These are phyloP conservation scores for Paramecium sexaurelia DNA, from an alignment of 73 alveolate genomes.

Conservation along the genomic window DNA sequence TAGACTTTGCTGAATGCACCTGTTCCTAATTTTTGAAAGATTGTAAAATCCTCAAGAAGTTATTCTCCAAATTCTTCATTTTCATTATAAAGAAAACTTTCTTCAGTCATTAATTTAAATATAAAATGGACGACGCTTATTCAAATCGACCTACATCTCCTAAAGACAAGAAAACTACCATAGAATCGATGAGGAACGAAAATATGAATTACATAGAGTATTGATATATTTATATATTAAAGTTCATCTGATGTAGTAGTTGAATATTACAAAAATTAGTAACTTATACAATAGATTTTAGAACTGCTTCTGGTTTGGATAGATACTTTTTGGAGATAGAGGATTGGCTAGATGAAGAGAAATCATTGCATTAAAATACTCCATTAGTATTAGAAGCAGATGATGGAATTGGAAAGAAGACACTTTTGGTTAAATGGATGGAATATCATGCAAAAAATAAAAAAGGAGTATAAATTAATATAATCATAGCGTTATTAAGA, in stretches of 20 bases:
- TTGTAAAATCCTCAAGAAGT: neutral
- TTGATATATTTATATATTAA: neutral
- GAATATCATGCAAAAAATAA: constrained; percentile 67
- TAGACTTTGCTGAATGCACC: constrained; percentile 32
- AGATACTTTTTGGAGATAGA: constrained; percentile 62
- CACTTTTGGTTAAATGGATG: constrained; percentile 75
- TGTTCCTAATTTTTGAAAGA: constrained; percentile 5
- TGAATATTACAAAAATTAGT: constrained; percentile 54
- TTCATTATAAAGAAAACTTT: constrained; percentile 26
- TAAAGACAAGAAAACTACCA: neutral
- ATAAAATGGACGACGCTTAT: constrained; percentile 62
- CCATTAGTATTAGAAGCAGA: constrained; percentile 79
- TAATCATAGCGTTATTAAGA: constrained; percentile 32
- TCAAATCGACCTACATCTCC: constrained; percentile 55
- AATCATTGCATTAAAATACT: constrained; percentile 57
- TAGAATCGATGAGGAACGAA: constrained; percentile 28
- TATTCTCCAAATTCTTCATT: constrained; percentile 13
- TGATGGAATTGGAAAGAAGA: constrained; percentile 78
- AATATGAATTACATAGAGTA: constrained; percentile 58
- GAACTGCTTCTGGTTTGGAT: constrained; percentile 68
- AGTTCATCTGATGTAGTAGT: constrained; percentile 54
- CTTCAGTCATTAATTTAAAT: constrained; percentile 7
- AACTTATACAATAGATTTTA: neutral
- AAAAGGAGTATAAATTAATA: constrained; percentile 16
- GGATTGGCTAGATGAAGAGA: constrained; percentile 64